These are phyloP conservation scores for Nymphaea thermarum DNA, from an alignment of 164 flowering plant genomes.

Conservation along the genomic window DNA sequence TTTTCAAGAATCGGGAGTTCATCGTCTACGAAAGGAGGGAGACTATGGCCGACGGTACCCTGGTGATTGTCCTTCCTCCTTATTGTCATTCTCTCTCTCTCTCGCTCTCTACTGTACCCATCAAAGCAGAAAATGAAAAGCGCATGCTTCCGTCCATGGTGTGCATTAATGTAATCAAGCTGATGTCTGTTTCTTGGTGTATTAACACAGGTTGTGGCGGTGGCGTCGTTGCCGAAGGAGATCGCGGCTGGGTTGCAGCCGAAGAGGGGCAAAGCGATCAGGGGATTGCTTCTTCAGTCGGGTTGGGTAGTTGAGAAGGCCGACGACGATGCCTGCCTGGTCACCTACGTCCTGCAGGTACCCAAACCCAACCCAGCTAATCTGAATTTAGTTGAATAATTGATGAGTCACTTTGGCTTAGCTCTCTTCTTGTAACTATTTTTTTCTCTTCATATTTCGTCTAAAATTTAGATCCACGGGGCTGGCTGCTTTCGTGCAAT, in stretches of 20 bases:
- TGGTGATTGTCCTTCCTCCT: constrained; percentile 24
- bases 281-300: constrained; percentile 72
- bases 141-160: too few relatives aligned
- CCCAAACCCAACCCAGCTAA: not conserved
- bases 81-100: not conserved
- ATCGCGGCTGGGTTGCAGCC: constrained; percentile 85
- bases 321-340: constrained; percentile 63
- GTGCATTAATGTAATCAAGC: too few relatives aligned
- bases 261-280: constrained; percentile 48
- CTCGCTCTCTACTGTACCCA: not conserved
- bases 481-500: too few relatives aligned
- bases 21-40: constrained; percentile 79
- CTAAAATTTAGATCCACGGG: too few relatives aligned
- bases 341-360: constrained; percentile 86
- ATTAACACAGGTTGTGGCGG: constrained; percentile 63
- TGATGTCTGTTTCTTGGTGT: too few relatives aligned
- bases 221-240: constrained; percentile 85
- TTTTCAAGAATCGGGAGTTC: constrained; percentile 77
- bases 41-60: constrained; percentile 87
- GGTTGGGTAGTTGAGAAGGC: constrained; percentile 92
- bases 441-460: too few relatives aligned
- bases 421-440: too few relatives aligned
- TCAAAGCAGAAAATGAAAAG: not conserved
- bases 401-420: too few relatives aligned
- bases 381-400: not conserved